Conservation (phyloP, 1,284 basidiomycete genomes). For the Puccinia hordei region DNA sequence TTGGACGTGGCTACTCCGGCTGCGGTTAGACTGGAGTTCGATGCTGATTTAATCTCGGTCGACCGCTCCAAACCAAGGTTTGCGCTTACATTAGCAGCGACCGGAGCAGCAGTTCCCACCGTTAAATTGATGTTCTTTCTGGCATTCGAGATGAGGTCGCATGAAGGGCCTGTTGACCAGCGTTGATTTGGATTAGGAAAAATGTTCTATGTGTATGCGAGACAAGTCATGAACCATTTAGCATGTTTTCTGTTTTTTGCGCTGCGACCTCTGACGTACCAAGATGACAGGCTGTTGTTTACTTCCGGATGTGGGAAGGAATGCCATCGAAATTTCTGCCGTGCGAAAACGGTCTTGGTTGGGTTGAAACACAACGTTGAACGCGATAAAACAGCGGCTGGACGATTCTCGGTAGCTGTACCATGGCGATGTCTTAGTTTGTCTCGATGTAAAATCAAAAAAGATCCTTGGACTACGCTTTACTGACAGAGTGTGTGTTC, state of each 20-base stretch:
- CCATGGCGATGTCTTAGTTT: not conserved
- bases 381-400: constrained; percentile 33
- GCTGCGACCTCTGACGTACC: not conserved
- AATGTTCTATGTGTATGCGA: constrained; percentile 14
- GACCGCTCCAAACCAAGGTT: constrained; percentile 29
- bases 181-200: constrained; percentile 36
- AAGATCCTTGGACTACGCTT: not conserved
- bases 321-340: constrained; percentile 34
- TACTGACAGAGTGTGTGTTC: constrained; percentile 24
- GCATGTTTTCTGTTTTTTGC: too few relatives aligned
- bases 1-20: constrained; percentile 40
- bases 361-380: constrained; percentile 36
- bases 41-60: constrained; percentile 31
- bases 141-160: constrained; percentile 24
- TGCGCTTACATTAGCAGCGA: not conserved
- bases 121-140: constrained; percentile 14
- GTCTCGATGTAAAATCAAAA: not conserved
- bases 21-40: constrained; percentile 21
- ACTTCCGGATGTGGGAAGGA: not conserved
- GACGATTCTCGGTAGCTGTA: constrained; percentile 22
- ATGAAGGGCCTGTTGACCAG: constrained; percentile 38
- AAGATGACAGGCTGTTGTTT: constrained; percentile 16
- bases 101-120: constrained; percentile 7
- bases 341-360: constrained; percentile 20
- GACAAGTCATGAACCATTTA: not conserved